Evolutionary conservation across 73 alveolate species (phyloP).

Genomic region (Blepharisma japonicum): DNA sequence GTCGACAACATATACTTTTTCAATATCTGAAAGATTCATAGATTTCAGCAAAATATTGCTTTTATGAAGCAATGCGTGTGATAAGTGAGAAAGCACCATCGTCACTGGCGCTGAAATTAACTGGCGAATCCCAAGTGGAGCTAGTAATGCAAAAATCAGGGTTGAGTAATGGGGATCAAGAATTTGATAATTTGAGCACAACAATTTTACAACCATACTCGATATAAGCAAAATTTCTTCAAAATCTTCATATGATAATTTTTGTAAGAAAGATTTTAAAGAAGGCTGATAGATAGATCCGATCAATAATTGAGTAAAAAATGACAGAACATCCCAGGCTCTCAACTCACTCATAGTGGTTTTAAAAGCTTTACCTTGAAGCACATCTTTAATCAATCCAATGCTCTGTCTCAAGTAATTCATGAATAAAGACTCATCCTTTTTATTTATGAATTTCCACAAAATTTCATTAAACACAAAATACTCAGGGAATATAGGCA

Average conservation of each 20-base stretch:
- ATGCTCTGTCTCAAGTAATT: too few species aligned
- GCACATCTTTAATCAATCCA: too few species aligned
- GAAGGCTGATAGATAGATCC: background rate
- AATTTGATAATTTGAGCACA: too few species aligned
- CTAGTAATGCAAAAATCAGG: background rate
- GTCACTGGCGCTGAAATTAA: background rate
- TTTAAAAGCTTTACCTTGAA: background rate
- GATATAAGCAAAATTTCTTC: background rate
- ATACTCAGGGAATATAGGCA: slow-evolving; percentile 8
- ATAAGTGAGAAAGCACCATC: background rate
- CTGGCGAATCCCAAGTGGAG: background rate
- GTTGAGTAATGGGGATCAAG: background rate
- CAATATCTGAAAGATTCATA: background rate
- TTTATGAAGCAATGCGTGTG: slow-evolving; percentile 7
- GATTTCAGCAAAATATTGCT: background rate
- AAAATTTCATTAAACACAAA: background rate
- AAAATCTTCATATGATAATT: background rate
- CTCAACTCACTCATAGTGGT: too few species aligned
- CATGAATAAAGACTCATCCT: background rate
- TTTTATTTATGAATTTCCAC: background rate
- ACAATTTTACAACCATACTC: background rate
- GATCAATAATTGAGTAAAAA: too few species aligned
- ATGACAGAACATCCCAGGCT: too few species aligned
- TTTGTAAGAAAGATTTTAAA: background rate
- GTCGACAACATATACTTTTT: slow-evolving; percentile 1